Conservation (phyloP, 805 yeast genomes). For the Candida morakotiae region DNA sequence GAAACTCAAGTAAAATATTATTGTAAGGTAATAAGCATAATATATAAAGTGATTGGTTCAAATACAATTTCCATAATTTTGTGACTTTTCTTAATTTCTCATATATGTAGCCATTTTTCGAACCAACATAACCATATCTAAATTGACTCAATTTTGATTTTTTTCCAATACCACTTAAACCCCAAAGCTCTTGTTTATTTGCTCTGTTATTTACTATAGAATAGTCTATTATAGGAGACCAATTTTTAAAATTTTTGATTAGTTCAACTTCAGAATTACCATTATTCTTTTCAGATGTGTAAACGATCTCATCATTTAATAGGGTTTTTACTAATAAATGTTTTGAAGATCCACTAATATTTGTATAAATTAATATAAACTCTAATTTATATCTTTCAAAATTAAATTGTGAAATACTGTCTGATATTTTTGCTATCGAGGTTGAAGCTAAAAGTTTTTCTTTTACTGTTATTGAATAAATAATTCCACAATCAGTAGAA, state of each 20-base stretch:
- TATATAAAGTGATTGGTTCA: constrained; percentile 19
- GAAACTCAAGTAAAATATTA: constrained; percentile 31
- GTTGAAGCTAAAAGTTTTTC: constrained; percentile 14
- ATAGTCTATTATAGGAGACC: constrained; percentile 47
- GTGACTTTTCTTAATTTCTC: constrained; percentile 28
- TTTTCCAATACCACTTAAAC: constrained; percentile 33
- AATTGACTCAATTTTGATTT: constrained; percentile 29
- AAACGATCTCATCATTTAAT: neutral
- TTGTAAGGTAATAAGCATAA: constrained; percentile 37
- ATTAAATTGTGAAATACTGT: constrained; percentile 30
- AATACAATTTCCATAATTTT: constrained; percentile 13
- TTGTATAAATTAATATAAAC: constrained; percentile 31
- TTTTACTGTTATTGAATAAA: constrained; percentile 25
- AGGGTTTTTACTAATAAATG: constrained; percentile 26
- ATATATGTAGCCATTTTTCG: constrained; percentile 21
- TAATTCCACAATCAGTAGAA: constrained; percentile 31
- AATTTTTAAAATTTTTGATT: constrained; percentile 33
- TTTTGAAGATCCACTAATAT: constrained; percentile 38
- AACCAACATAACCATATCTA: constrained; percentile 27
- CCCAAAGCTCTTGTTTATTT: constrained; percentile 40
- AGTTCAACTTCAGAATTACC: constrained; percentile 21
- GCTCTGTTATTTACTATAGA: constrained; percentile 25
- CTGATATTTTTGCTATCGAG: constrained; percentile 35
- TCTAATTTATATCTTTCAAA: constrained; percentile 17
- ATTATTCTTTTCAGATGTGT: neutral